Evolutionary conservation across 179 eudicot species (phyloP).

Genomic region (Beta corolliflora): DNA sequence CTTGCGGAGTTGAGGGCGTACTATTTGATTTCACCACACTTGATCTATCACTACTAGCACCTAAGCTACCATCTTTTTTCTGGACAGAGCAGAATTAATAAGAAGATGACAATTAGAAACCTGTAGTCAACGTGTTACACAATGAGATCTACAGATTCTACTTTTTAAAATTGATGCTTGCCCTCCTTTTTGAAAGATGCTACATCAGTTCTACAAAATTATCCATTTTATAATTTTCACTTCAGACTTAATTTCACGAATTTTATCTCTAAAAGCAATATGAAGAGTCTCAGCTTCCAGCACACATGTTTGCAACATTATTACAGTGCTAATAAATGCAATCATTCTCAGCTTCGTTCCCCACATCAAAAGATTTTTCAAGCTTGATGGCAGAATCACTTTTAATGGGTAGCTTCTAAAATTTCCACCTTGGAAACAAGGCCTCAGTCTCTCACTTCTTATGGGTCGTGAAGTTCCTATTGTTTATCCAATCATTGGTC

Average conservation of each 20-base stretch:
- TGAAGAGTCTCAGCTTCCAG: neutral
- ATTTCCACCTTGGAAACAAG: neutral
- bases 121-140: neutral
- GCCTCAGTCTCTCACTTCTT: neutral
- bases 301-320: neutral
- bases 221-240: neutral
- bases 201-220: neutral
- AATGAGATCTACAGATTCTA: neutral
- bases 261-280: neutral
- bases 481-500: neutral
- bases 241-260: neutral
- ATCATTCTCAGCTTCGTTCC: neutral
- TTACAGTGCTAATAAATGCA: neutral
- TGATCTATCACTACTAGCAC: slow-evolving; percentile 84
- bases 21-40: slow-evolving; percentile 82
- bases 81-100: slow-evolving; percentile 28
- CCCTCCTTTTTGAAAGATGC: neutral
- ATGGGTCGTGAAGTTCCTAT: neutral
- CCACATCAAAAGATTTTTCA: neutral
- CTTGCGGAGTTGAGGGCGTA: slow-evolving; percentile 93
- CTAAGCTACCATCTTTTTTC: slow-evolving; percentile 82
- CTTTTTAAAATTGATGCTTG: neutral
- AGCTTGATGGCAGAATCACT: neutral
- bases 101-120: neutral
- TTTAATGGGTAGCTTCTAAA: neutral